Base-by-base conservation (phyloP, 2,329 filamentous ascomycete genomes). In the Epichloe sylvatica region DNA sequence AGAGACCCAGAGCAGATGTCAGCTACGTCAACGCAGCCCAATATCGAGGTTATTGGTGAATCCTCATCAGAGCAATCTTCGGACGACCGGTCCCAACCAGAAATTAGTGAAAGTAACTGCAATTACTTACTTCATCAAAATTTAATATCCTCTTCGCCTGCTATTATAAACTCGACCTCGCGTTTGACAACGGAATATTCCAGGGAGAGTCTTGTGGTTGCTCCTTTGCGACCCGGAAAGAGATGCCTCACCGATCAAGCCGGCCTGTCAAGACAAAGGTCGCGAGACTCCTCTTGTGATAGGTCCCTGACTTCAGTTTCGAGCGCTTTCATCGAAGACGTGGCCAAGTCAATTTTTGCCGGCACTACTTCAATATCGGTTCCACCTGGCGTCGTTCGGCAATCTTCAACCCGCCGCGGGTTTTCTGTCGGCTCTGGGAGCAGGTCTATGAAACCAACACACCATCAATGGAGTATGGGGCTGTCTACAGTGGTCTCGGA, bases 401-500 rank as follows among this genome's bases (percentile, higher is more conserved):
- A 38, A 8, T 45, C 30, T 30, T 49, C 46, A 25, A 37, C 47
- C 30, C 48, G 36, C 7, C 49, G 38, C 23, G 43, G 30, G 12
- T 15, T 35, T 21, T 17, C 44, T 11, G 21, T 47, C n/a, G 11
- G 17, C 41, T 25, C 15, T 23, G 43, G 12, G 5, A 12, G 15
- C 25, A 19, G 34, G 5, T 35, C 17, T 17, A 45, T 49, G 43
- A 40, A 53, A 17, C 60, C 70, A 44, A 63, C 70, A 51, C 70
- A 72, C 49, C 77, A 80, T 58, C 76, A 76, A 71, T 81, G 78
- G 77, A 80, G 77, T 63, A 75, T 76, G 42, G 77, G 80, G 62
- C 69, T 82, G 40, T 83, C 80, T 38, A 80, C 78, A 42, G 78
- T 83, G 53, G 68, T 75, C 62, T 82, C 79, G 35, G 79, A 80